These are phyloP conservation scores for Corylus avellana DNA, from an alignment of 306 rosid species.

Conservation along the genomic window DNA sequence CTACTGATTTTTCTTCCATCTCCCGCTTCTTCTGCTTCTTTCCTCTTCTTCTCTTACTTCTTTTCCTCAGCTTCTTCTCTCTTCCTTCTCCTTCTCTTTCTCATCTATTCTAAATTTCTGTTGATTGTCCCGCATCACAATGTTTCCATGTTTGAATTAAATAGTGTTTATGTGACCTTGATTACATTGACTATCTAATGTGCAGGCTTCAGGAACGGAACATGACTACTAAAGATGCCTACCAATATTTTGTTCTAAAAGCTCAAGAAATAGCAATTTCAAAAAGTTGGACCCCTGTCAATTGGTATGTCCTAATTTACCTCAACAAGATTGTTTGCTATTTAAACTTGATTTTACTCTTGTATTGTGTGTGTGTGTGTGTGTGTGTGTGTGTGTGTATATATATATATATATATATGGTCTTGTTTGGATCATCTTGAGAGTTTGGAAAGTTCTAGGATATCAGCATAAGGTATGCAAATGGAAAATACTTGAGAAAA, in stretches of 20 bases:
- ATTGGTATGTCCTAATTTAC: constrained; percentile 61
- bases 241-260: constrained; percentile 81
- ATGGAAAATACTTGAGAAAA: not conserved
- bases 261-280: constrained; percentile 88
- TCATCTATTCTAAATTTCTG: no score
- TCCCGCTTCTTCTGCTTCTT: no score
- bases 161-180: constrained; percentile 8
- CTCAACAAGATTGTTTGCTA: constrained; percentile 10
- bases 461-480: not conserved
- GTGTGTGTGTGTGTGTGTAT: not conserved
- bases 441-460: constrained; percentile 5
- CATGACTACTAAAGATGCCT: constrained; percentile 78
- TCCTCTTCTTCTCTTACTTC: no score
- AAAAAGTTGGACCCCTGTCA: constrained; percentile 84
- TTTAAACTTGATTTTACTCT: constrained; percentile 5
- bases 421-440: not conserved
- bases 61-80: no score
- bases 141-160: not conserved
- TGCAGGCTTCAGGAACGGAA: constrained; percentile 76
- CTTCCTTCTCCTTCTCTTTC: no score
- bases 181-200: constrained; percentile 24
- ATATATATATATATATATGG: no score
- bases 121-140: not conserved
- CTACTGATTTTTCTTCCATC: no score
- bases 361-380: not conserved